Conservation (phyloP, 2,329 filamentous ascomycete species). For the Dactylellina parvicollis region DNA sequence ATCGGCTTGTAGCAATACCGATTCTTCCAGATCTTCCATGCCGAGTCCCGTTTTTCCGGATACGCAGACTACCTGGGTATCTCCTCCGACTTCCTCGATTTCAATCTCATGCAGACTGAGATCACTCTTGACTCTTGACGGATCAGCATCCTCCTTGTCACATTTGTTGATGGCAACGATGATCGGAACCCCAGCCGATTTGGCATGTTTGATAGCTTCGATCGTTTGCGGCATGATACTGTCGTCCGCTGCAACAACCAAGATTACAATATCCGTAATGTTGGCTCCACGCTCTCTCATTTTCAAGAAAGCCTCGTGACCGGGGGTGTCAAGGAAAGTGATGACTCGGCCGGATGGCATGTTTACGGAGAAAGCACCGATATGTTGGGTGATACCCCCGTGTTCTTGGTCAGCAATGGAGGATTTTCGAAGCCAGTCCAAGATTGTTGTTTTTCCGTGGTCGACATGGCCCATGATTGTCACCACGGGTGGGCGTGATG, state of each 20-base stretch:
- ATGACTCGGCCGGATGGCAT: constrained; percentile 88
- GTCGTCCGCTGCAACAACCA: constrained; percentile 96
- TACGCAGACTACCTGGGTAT: constrained; percentile 89
- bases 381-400: constrained; percentile 97
- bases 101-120: constrained; percentile 84
- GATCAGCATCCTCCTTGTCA: constrained; percentile 83
- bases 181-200: constrained; percentile 85
- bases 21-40: constrained; percentile 92
- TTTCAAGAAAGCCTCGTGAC: constrained; percentile 91
- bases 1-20: constrained; percentile 83
- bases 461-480: constrained; percentile 99
- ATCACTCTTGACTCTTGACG: constrained; percentile 87
- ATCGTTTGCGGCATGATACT: constrained; percentile 97
- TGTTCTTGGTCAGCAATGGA: constrained; percentile 91
- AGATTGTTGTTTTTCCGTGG: constrained; percentile 95
- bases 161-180: constrained; percentile 99
- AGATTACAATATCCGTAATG: constrained; percentile 93
- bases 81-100: constrained; percentile 93
- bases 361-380: constrained; percentile 92
- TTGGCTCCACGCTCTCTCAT: constrained; percentile 97
- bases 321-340: constrained; percentile 96
- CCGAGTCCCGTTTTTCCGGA: constrained; percentile 93
- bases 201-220: constrained; percentile 94
- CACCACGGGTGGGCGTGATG: constrained; percentile 85
- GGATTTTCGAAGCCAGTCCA: constrained; percentile 92